Evolutionary conservation across 805 yeast genomes (phyloP), one percentile per base, ranked within the genome.

Genomic region (Zygotorulaspora sp.): DNA sequence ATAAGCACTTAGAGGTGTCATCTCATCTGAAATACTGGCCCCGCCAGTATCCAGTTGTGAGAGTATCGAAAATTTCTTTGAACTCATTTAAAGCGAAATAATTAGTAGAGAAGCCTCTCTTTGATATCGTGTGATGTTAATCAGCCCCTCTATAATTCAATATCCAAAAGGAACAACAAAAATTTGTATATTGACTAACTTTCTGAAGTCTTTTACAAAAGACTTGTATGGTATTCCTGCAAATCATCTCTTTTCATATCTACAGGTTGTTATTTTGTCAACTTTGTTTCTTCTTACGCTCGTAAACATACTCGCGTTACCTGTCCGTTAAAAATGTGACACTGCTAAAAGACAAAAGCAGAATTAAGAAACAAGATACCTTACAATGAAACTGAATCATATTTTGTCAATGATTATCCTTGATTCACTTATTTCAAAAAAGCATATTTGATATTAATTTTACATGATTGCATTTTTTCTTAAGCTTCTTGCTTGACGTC

Each of bases 21-120:
- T 21, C 10, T 39, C 36, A 5, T 30, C 36, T 9, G 42, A 39
- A 9, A 36, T 32, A 18, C 38, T 42, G 31, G 36, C 15, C 18
- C 31, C 17, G n/a, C 42, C 35, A 14, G 55, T 50, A 17, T 50
- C 49, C 20, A 50, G 39, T 19, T 40, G 48, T 11, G 48, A 32
- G 13, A 50, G 43, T 25, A 32, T 30, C 6, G 49, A 47, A 21
- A 40, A 30, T 29, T 40, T 42, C 14, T 36, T 37, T 6, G 37
- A 23, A 21, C 31, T 38, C 42, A 38, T 38, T 15, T n/a, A 9
- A 12, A 14, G 17, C 12, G 17, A 26, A n/a, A 14, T n/a, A n/a
- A 26, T 14, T 13, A 23, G 8, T 4, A 5, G 4, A 23, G 11
- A 23, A n/a, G 12, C 11, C 26, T n/a, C 26, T 7, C 8, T 23